phyloP scores from a whole-genome alignment of 192 early-diverging fungal species.

The Dimargaris verticillata region DNA sequence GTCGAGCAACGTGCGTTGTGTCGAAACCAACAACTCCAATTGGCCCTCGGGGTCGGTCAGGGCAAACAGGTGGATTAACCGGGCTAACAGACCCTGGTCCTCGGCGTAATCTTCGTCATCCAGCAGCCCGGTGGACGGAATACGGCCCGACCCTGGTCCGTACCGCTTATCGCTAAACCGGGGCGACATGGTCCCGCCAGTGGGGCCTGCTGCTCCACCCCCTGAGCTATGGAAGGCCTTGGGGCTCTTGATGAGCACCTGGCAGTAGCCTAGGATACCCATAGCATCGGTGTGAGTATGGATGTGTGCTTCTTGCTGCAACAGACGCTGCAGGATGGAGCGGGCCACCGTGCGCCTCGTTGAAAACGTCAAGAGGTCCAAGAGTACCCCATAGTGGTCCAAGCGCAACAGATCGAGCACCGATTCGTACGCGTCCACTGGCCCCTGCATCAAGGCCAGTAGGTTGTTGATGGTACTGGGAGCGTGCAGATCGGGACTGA shows the following conservation, averaged over 20 bases:
- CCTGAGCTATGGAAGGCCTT: slow-evolving; percentile 40
- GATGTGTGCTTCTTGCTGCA: slow-evolving; percentile 52
- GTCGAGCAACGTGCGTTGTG: slow-evolving; percentile 71
- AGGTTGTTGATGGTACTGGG: slow-evolving; percentile 55
- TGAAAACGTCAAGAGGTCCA: slow-evolving; percentile 65
- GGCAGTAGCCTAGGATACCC: slow-evolving; percentile 61
- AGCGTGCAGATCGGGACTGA: slow-evolving; percentile 51
- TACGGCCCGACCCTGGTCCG: neutral
- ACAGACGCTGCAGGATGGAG: slow-evolving; percentile 47
- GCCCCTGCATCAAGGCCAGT: slow-evolving; percentile 66
- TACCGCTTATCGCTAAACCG: slow-evolving; percentile 11
- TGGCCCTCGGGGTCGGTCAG: slow-evolving; percentile 60
- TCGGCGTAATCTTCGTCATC: slow-evolving; percentile 84
- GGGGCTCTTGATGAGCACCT: slow-evolving; percentile 66
- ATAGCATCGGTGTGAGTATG: slow-evolving; percentile 55
- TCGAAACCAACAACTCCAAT: slow-evolving; percentile 64
- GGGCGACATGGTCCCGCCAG: neutral
- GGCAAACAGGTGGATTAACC: slow-evolving; percentile 56
- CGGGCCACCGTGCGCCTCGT: slow-evolving; percentile 72
- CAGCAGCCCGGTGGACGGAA: slow-evolving; percentile 15
- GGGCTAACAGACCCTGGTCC: slow-evolving; percentile 80
- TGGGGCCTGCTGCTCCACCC: neutral
- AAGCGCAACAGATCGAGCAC: slow-evolving; percentile 52
- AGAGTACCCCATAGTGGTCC: slow-evolving; percentile 63
- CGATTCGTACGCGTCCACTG: slow-evolving; percentile 59